These are phyloP conservation scores for Globisporangium sylvaticum DNA, from an alignment of 352 stramenopile species.

Conservation along the genomic window DNA sequence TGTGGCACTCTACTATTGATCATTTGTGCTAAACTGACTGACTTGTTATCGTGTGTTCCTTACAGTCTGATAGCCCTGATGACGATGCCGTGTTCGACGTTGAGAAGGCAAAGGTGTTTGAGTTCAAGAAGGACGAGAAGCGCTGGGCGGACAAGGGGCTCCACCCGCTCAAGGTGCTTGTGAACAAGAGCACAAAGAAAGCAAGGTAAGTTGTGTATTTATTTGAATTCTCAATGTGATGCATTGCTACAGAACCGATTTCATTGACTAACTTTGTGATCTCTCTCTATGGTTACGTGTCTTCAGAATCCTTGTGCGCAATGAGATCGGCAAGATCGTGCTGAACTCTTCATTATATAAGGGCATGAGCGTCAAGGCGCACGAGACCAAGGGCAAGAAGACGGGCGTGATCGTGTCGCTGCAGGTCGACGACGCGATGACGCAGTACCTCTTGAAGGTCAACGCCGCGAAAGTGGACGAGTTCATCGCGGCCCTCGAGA, in stretches of 20 bases:
- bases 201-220: slow-evolving; percentile 29
- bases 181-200: slow-evolving; percentile 71
- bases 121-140: slow-evolving; percentile 88
- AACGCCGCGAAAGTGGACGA: slow-evolving; percentile 60
- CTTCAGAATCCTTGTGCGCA: slow-evolving; percentile 69
- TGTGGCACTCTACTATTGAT: not conserved
- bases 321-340: slow-evolving; percentile 87
- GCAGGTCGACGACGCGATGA: slow-evolving; percentile 52
- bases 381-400: slow-evolving; percentile 80
- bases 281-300: not conserved
- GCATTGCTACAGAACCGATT: not conserved
- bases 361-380: slow-evolving; percentile 52
- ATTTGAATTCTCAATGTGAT: too few relatives aligned
- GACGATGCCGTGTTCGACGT: slow-evolving; percentile 73
- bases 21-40: not conserved
- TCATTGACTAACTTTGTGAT: slow-evolving; percentile 10
- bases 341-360: slow-evolving; percentile 83
- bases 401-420: slow-evolving; percentile 60
- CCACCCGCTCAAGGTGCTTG: slow-evolving; percentile 75
- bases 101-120: slow-evolving; percentile 76
- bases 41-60: not conserved
- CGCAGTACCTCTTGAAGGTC: slow-evolving; percentile 77
- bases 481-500: slow-evolving; percentile 55
- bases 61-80: slow-evolving; percentile 57
- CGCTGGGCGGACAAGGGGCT: slow-evolving; percentile 84